A percentile compares a stretch with the other conserved stretches of the same genome.
Conservation (phyloP, 106 monocot genomes). For the Dendrobium chrysotoxum region DNA sequence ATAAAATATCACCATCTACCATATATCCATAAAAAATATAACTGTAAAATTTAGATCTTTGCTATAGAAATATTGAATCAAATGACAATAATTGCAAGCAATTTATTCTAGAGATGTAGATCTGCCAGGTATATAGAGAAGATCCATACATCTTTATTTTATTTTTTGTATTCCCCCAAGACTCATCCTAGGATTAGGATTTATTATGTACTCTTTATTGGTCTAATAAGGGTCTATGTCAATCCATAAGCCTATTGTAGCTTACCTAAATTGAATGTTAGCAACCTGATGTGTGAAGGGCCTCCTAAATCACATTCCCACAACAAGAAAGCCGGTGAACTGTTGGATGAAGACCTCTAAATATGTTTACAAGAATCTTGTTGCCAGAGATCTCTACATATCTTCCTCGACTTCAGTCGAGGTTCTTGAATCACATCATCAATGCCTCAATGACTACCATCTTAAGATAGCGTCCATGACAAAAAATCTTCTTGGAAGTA, state of each 20-base stretch:
- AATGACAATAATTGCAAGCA: too few relatives aligned
- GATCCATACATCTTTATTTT: too few relatives aligned
- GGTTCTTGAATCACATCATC: too few relatives aligned
- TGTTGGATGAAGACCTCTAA: not conserved
- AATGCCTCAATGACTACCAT: not conserved
- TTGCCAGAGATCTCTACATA: too few relatives aligned
- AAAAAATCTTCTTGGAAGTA: not conserved
- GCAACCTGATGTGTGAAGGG: not conserved
- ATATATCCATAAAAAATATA: too few relatives aligned
- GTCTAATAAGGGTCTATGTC: not conserved
- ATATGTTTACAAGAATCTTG: too few relatives aligned
- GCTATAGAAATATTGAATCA: too few relatives aligned
- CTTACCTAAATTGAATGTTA: not conserved
- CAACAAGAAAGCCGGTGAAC: not conserved
- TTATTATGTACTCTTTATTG: not conserved
- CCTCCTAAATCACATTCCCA: not conserved
- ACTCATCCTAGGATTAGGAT: too few relatives aligned
- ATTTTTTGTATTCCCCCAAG: too few relatives aligned
- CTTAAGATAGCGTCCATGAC: not conserved
- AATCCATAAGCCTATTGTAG: not conserved
- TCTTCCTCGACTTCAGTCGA: not conserved
- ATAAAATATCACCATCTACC: too few relatives aligned
- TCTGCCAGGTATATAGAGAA: too few relatives aligned
- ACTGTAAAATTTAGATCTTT: not conserved
- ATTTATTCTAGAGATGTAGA: too few relatives aligned